Evolutionary conservation across 179 eudicot species (phyloP).

Genomic region (Drosera spatulata): DNA sequence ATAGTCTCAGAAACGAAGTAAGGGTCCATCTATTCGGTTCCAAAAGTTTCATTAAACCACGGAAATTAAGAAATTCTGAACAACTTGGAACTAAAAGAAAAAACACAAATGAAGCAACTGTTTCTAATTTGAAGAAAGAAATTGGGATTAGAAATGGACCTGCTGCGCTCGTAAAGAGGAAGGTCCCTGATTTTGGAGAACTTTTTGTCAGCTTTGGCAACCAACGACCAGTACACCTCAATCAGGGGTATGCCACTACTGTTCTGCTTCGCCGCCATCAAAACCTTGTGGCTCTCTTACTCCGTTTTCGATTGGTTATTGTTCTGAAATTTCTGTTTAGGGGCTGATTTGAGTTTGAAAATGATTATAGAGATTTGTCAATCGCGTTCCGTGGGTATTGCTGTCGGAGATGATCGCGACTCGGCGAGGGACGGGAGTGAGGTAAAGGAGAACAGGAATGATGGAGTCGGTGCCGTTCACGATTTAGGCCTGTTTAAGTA

Average conservation of each 20-base stretch:
- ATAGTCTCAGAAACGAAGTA: no score
- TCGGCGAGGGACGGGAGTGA: no score
- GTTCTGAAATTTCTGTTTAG: no score
- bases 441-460: no score
- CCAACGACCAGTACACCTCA: constrained; percentile 71
- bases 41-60: no score
- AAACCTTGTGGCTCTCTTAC: not conserved
- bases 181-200: constrained; percentile 82
- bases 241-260: constrained; percentile 44
- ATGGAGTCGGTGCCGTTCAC: no score
- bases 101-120: not conserved
- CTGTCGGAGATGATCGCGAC: no score
- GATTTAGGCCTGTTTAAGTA: no score
- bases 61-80: not conserved
- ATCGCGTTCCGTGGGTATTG: no score
- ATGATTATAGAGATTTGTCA: no score
- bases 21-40: no score
- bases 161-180: constrained; percentile 65
- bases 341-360: no score
- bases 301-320: not conserved
- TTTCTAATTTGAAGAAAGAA: not conserved
- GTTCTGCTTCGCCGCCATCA: constrained; percentile 16
- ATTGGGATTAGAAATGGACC: constrained; percentile 16
- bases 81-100: not conserved
- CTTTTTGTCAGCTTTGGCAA: constrained; percentile 78